Percentiles rank a stretch among this genome's conserved stretches.
Conservation (phyloP, 495 filamentous ascomycete genomes). For the Cryomyces antarcticus region DNA sequence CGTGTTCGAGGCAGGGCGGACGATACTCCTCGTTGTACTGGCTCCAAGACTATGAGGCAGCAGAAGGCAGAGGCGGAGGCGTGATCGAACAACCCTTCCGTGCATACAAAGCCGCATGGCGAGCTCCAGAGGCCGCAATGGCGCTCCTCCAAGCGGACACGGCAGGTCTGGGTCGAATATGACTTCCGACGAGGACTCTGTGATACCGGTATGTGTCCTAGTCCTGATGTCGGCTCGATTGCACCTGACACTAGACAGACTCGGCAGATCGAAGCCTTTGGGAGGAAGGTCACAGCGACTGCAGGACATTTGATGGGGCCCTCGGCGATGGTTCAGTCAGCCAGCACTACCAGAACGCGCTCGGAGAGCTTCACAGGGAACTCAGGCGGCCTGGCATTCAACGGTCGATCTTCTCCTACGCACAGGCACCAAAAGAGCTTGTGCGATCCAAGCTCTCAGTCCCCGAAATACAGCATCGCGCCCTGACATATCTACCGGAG, state of each 20-base stretch:
- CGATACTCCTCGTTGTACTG: too few relatives aligned
- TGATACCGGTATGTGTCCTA: background rate
- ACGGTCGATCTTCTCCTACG: slow-evolving; percentile 62
- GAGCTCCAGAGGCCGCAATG: slow-evolving; percentile 3
- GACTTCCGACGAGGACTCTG: too few relatives aligned
- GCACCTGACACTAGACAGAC: slow-evolving; percentile 29
- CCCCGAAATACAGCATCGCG: slow-evolving; percentile 84
- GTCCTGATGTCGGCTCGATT: background rate
- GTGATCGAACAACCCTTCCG: too few relatives aligned
- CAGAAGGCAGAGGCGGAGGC: too few relatives aligned
- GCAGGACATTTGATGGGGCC: slow-evolving; percentile 73
- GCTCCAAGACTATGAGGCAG: too few relatives aligned
- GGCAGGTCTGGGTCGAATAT: slow-evolving; percentile 5
- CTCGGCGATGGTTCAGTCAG: slow-evolving; percentile 36
- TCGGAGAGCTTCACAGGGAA: slow-evolving; percentile 77
- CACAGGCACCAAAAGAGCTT: slow-evolving; percentile 76
- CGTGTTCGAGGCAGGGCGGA: too few relatives aligned
- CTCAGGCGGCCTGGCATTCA: slow-evolving; percentile 65
- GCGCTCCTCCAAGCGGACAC: slow-evolving; percentile 5
- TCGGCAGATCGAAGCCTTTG: slow-evolving; percentile 77
- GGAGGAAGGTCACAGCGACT: slow-evolving; percentile 84
- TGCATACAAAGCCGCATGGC: background rate
- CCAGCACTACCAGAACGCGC: slow-evolving; percentile 60
- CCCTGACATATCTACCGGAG: slow-evolving; percentile 73
- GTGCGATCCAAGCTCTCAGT: slow-evolving; percentile 83